Conservation (phyloP, 2,329 filamentous ascomycete species). For the Gaeumannomyces tritici region DNA sequence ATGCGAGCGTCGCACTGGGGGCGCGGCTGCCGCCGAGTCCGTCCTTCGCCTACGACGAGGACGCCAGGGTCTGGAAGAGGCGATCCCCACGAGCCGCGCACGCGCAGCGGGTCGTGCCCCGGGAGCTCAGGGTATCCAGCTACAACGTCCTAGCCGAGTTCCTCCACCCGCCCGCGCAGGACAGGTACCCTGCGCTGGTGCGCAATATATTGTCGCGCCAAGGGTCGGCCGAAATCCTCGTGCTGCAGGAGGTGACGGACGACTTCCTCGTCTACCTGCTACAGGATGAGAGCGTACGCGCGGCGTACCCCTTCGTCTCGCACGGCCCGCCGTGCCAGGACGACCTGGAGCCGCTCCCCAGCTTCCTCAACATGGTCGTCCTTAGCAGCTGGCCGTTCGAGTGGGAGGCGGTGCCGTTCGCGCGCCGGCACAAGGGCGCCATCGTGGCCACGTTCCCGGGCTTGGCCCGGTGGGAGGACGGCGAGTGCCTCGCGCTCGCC, state of each 20-base stretch:
- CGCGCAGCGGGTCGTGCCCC: neutral
- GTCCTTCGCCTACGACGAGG: slow-evolving; percentile 11
- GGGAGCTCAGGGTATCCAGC: slow-evolving; percentile 28
- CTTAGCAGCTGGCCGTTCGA: slow-evolving; percentile 45
- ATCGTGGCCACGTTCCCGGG: slow-evolving; percentile 33
- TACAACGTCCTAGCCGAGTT: slow-evolving; percentile 47
- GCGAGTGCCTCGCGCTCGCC: slow-evolving; percentile 27
- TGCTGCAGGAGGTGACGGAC: slow-evolving; percentile 57
- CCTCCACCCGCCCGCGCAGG: slow-evolving; percentile 29
- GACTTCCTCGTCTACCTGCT: slow-evolving; percentile 50
- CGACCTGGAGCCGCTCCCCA: slow-evolving; percentile 45
- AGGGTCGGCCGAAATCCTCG: slow-evolving; percentile 35
- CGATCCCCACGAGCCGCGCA: neutral
- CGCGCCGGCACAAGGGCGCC: slow-evolving; percentile 47
- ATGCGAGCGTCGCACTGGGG: neutral
- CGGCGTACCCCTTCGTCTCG: slow-evolving; percentile 44
- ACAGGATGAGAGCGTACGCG: slow-evolving; percentile 29
- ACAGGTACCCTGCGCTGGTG: slow-evolving; percentile 32
- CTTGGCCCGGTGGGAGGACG: slow-evolving; percentile 16
- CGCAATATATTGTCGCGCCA: slow-evolving; percentile 30
- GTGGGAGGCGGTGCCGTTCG: slow-evolving; percentile 45
- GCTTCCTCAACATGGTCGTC: slow-evolving; percentile 50
- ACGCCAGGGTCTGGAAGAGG: slow-evolving; percentile 10
- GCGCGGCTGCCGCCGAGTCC: slow-evolving; percentile 5
- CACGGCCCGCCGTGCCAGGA: slow-evolving; percentile 44